Percentiles rank a stretch among this genome's conserved stretches.
These are phyloP conservation scores for Cronartium ribicola DNA, from an alignment of 1,284 basidiomycete species.

Conservation along the genomic window DNA sequence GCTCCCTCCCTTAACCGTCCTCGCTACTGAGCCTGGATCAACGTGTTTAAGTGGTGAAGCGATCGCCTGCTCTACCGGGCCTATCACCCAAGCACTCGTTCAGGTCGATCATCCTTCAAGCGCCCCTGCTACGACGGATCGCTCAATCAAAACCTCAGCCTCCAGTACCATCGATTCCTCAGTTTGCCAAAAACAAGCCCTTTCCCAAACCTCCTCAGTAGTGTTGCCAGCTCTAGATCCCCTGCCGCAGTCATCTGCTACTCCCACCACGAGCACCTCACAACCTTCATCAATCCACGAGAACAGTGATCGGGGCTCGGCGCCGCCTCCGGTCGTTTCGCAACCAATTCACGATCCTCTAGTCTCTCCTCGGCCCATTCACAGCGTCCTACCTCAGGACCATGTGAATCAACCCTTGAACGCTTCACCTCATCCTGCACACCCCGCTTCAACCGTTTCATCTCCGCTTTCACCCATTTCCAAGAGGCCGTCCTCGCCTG, in stretches of 20 bases:
- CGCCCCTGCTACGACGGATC: neutral
- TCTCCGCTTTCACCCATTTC: neutral
- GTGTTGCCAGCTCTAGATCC: neutral
- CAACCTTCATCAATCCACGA: neutral
- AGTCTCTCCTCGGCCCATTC: neutral
- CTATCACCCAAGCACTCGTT: neutral
- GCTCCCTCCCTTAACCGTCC: neutral
- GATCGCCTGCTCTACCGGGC: too few species aligned
- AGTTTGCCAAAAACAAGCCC: neutral
- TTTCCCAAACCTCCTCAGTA: neutral
- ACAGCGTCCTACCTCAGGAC: neutral
- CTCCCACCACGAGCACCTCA: slow-evolving; percentile 1
- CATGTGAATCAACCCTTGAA: neutral
- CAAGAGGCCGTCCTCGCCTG: neutral
- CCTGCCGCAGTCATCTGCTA: neutral
- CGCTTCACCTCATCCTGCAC: neutral
- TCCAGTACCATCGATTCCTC: neutral
- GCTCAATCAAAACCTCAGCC: neutral
- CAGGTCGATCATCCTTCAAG: neutral
- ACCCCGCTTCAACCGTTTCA: neutral
- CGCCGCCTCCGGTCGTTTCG: neutral
- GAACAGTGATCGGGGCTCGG: neutral
- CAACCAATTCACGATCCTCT: neutral
- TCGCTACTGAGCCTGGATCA: neutral
- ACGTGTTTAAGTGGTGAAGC: neutral